Conservation (phyloP, 2,329 filamentous ascomycete genomes). For the Talaromyces sp. region DNA sequence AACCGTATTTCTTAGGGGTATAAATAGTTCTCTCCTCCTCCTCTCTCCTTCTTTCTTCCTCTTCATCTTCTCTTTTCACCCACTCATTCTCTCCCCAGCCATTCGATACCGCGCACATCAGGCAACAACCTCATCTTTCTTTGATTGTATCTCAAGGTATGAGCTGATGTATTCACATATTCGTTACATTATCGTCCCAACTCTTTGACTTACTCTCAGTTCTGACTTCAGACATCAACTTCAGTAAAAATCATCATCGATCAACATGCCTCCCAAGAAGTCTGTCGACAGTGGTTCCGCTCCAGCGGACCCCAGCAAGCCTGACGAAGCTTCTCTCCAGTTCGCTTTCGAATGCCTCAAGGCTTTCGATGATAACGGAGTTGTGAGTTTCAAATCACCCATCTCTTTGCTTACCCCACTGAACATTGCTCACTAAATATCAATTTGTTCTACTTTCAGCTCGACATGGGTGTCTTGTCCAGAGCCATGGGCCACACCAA, state of each 20-base stretch:
- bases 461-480: constrained; percentile 12
- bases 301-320: background rate
- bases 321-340: background rate
- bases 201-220: background rate
- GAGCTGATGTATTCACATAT: background rate
- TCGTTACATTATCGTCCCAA: background rate
- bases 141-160: background rate
- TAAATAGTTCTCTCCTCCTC: background rate
- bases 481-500: constrained; percentile 14
- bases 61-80: background rate
- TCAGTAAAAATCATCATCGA: background rate
- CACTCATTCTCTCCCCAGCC: background rate
- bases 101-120: background rate
- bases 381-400: background rate
- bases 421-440: background rate
- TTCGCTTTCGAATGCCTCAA: constrained; percentile 11
- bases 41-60: background rate
- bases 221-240: background rate
- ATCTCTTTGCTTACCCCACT: background rate
- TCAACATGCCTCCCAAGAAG: constrained; percentile 16
- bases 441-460: background rate
- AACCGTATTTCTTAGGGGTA: background rate
- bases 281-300: background rate
- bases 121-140: background rate
- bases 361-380: background rate